Percentiles rank a stretch among this genome's conserved stretches.
Conservation (phyloP, 164 flowering plant genomes). For the Taxillus chinensis region DNA sequence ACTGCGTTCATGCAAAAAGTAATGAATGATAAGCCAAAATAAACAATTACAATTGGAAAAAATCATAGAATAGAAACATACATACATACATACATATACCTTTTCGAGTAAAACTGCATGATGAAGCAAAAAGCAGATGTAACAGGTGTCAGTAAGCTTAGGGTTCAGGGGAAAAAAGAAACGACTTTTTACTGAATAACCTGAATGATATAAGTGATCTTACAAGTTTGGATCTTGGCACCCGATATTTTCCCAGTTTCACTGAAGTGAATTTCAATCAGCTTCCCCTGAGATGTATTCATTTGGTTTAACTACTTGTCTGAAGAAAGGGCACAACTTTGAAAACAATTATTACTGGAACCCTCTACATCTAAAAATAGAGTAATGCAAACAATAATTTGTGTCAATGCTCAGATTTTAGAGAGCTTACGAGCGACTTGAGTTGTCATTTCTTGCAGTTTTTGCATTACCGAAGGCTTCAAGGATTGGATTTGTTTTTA, state of each 20-base stretch:
- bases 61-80: not conserved
- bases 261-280: conserved; percentile 93
- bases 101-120: conserved; percentile 88
- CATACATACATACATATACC: conserved; percentile 35
- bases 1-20: conserved; percentile 42
- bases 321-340: not conserved
- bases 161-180: not conserved
- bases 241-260: conserved; percentile 94
- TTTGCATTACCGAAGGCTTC: conserved; percentile 99
- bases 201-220: conserved; percentile 22
- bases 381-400: conserved; percentile 3
- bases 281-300: conserved; percentile 66
- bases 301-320: conserved; percentile 3
- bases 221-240: conserved; percentile 95
- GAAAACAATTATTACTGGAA: not conserved
- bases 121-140: conserved; percentile 16
- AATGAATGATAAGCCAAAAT: too few species aligned
- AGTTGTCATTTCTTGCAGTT: conserved; percentile 92
- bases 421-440: conserved; percentile 92
- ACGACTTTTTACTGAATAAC: not conserved
- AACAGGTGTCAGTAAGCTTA: conserved; percentile 17
- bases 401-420: not conserved
- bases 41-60: too few species aligned
- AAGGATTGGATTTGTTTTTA: conserved; percentile 92
- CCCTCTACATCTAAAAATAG: not conserved